Evolutionary conservation across 2,329 filamentous ascomycete species (phyloP).

Genomic region (Trichoderma simmonsii): DNA sequence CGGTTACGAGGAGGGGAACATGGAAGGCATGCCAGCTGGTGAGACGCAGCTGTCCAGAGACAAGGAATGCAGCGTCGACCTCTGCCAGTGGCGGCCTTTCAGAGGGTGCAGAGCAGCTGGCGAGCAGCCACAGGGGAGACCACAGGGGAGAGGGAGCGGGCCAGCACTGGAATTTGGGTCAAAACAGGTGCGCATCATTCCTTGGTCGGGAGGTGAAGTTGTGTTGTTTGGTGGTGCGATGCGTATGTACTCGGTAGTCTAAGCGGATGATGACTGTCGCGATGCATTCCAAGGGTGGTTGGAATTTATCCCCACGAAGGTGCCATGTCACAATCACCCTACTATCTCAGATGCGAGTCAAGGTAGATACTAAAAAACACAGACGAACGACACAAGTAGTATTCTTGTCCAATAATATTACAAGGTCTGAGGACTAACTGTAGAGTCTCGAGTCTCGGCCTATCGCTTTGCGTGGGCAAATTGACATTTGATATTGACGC

Average conservation of each 20-base stretch:
- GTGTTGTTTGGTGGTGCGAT: neutral
- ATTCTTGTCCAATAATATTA: neutral
- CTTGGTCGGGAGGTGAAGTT: neutral
- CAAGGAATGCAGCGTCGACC: conserved; percentile 25
- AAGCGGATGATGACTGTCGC: neutral
- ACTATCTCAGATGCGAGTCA: neutral
- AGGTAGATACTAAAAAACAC: neutral
- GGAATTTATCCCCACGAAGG: neutral
- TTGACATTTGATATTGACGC: neutral
- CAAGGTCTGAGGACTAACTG: neutral
- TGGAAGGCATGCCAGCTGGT: conserved; percentile 15
- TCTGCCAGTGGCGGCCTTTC: conserved; percentile 18
- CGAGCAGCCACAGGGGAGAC: neutral
- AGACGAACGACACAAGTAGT: neutral
- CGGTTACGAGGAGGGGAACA: neutral
- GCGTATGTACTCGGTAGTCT: neutral
- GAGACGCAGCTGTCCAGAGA: neutral
- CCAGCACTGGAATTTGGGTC: conserved; percentile 19
- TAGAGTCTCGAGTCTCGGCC: neutral
- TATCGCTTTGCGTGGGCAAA: neutral
- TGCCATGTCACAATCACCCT: neutral
- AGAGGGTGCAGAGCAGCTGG: conserved; percentile 12
- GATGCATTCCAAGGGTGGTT: conserved; percentile 22
- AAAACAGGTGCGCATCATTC: conserved; percentile 13
- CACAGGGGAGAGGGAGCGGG: conserved; percentile 2